Conservation (phyloP, 306 rosid genomes). For the Lathyrus aphaca region DNA sequence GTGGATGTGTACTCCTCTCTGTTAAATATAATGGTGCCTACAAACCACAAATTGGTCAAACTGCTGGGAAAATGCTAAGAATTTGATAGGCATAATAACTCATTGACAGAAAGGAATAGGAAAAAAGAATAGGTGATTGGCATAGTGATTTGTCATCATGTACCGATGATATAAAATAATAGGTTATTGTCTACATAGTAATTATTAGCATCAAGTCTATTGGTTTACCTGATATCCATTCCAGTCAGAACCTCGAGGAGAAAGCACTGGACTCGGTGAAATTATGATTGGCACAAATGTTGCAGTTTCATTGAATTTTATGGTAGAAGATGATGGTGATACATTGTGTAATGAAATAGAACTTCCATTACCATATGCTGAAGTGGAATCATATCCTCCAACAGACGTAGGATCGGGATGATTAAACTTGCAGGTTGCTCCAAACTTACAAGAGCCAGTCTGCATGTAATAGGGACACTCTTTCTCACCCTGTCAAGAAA, state of each 20-base stretch:
- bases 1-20: slow-evolving; percentile 63
- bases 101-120: slow-evolving; percentile 3
- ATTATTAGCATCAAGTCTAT: slow-evolving; percentile 16
- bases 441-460: slow-evolving; percentile 91
- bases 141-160: slow-evolving; percentile 14
- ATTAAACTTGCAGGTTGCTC: slow-evolving; percentile 83
- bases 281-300: slow-evolving; percentile 64
- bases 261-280: slow-evolving; percentile 57
- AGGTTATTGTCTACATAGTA: slow-evolving; percentile 19
- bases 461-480: slow-evolving; percentile 92
- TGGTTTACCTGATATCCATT: slow-evolving; percentile 73
- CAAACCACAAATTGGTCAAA: slow-evolving; percentile 42
- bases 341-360: slow-evolving; percentile 57
- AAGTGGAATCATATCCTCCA: slow-evolving; percentile 56
- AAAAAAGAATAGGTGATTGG: neutral
- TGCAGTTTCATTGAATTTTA: slow-evolving; percentile 65
- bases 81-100: neutral
- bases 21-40: slow-evolving; percentile 66
- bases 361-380: slow-evolving; percentile 61
- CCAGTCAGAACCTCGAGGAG: slow-evolving; percentile 74
- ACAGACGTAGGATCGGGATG: slow-evolving; percentile 89
- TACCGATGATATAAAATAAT: slow-evolving; percentile 3
- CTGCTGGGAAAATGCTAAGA: slow-evolving; percentile 10
- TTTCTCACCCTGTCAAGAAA: slow-evolving; percentile 70
- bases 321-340: slow-evolving; percentile 63